Base-by-base conservation (phyloP, 441 rosid species). In the Capsella rubella region DNA sequence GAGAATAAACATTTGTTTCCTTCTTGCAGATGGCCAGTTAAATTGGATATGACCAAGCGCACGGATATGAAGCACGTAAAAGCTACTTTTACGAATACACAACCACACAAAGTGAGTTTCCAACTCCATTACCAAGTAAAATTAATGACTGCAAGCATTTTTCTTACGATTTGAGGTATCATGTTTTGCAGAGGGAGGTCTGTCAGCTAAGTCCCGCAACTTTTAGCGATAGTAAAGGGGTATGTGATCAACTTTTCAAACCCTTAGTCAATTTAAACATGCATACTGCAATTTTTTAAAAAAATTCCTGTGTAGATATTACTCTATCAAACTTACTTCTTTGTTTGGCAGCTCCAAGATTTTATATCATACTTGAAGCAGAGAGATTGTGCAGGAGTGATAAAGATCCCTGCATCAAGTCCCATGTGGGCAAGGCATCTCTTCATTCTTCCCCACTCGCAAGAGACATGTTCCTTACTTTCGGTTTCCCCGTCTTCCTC, bases 371-470 rank as follows among this genome's bases (percentile, higher is more conserved):
- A 95, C 86, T 84, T 92, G 88, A 92, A 81, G 88, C 98, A 89
- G 86, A 87, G 97, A 79, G 93, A 89, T 12, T 95, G 99, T 69
- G 98, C 98, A 0, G 99, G 99, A 78, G 99, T 92, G 31, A 95
- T 95, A 64, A 95, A 89, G 83, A 84, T 95, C 71, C 98, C 97
- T 32, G 89, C 86, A 16, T 66, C 76, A 64, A 88, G 79, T 72
- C 83, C 93, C 61, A 75, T 90, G 63, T 92, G 99, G 99, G 81
- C 96, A 42, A 88, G 98, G 89, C 97, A 90, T 81, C 92, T 92
- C 75, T 95, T 92, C 75, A 87, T 92, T 74, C 93, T 95, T 70
- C 93, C 98, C 1, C 82, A 86, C 83, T 86, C 97, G 4, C 83
- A 83, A 59, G 96, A 92, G 25, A 66, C 83, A 15, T 92, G 98